Evolutionary conservation across 331 rosid species (phyloP), one percentile per base, ranked within the genome.

Genomic region (Telfairia occidentalis): DNA sequence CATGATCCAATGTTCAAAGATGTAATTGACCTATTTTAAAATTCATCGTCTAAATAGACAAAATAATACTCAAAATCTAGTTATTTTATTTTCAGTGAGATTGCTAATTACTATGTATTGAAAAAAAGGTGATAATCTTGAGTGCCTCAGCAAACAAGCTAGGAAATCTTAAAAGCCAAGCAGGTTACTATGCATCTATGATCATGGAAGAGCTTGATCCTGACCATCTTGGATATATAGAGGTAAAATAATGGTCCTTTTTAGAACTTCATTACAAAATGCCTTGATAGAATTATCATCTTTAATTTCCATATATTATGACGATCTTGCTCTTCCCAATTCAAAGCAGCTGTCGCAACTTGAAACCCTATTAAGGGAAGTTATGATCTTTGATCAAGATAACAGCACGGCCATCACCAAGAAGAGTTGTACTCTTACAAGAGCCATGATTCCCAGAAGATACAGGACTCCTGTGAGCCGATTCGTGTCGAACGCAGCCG

Each of bases 121-220:
- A 71, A 37, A 57, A 88, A 55, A 61, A 91, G 96, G 89, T 91
- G 38, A 87, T 91, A 66, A 76, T 86, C 76, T 83, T 89, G 12
- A 89, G 92, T 52, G 97, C 96, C 54, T 84, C 92, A 49, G 86
- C 96, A 75, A 89, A 91, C 90, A 84, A 89, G 61, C 84, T 91
- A 26, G 35, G 89, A 76, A 91, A 81, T 80, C 88, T 89, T 77
- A 89, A 91, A 82, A 82, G 70, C 54, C 92, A 89, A 81, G 96
- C 97, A 48, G 87, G 72, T 66, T 90, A 83, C 73, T 91, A 89
- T 78, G 97, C 97, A 0, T 90, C 92, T 73, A 69, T 91, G 84
- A 89, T 91, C 80, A 91, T 91, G 97, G 96, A 91, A 80, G 97
- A 91, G 84, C 87, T 91, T 34, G 97, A 91, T 78, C 92, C 96